phyloP scores from a whole-genome alignment of 371 early-diverging fungal genomes.

The Apophysomyces variabilis region DNA sequence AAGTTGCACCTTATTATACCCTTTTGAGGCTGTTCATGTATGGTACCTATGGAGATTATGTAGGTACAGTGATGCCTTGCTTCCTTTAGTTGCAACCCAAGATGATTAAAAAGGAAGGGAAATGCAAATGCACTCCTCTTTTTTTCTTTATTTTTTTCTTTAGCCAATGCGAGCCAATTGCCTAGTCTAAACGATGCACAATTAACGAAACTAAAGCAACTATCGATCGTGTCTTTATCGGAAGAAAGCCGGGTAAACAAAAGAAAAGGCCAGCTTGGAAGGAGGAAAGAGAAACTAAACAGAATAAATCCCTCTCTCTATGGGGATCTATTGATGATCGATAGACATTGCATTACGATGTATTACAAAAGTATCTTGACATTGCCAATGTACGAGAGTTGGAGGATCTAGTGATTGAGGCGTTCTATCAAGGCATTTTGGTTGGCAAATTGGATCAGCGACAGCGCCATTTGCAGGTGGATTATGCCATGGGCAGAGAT shows the following conservation, averaged over 20 bases:
- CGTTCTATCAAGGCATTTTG: slow-evolving; percentile 79
- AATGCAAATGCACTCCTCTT: no score
- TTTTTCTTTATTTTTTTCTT: neutral
- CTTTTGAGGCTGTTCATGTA: slow-evolving; percentile 77
- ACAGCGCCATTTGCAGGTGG: slow-evolving; percentile 72
- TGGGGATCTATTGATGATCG: neutral
- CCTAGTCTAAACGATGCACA: slow-evolving; percentile 69
- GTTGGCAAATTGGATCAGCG: slow-evolving; percentile 85
- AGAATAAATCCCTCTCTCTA: neutral
- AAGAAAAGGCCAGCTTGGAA: neutral
- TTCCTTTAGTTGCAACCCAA: neutral
- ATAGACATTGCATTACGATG: slow-evolving; percentile 67
- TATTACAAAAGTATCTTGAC: slow-evolving; percentile 69
- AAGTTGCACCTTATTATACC: slow-evolving; percentile 62
- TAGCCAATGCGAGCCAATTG: slow-evolving; percentile 54
- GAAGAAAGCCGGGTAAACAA: slow-evolving; percentile 62
- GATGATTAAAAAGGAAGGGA: neutral
- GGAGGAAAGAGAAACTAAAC: no score
- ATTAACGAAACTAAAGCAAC: slow-evolving; percentile 71
- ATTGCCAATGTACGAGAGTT: slow-evolving; percentile 78
- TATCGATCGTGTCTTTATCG: slow-evolving; percentile 79
- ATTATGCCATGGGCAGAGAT: slow-evolving; percentile 85
- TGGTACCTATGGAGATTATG: slow-evolving; percentile 81
- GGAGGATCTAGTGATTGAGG: slow-evolving; percentile 87
- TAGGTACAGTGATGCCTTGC: slow-evolving; percentile 49